Evolutionary conservation across 345 rosid genomes (phyloP).

Genomic region (Eucalyptus shirleyi): DNA sequence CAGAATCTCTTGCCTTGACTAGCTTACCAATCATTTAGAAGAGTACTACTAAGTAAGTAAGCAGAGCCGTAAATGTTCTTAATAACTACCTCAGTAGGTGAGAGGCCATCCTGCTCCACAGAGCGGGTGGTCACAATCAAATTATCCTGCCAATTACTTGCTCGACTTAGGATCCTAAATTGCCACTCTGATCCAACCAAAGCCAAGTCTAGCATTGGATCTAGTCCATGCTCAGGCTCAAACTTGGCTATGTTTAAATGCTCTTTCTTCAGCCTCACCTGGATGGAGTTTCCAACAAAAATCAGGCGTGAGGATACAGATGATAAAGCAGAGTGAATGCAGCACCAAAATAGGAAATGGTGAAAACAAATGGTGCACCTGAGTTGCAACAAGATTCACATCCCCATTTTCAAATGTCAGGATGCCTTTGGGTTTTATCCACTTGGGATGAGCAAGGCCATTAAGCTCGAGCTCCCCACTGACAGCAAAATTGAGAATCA

Average conservation of each 20-base stretch:
- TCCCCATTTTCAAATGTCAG: conserved; percentile 95
- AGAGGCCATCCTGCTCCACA: conserved; percentile 90
- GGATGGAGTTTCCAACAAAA: conserved; percentile 2
- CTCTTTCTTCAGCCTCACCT: conserved; percentile 94
- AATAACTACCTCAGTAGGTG: conserved; percentile 74
- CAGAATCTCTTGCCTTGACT: background rate
- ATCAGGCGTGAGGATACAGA: background rate
- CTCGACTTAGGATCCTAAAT: conserved; percentile 92
- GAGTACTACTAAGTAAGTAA: background rate
- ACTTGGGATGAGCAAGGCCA: conserved; percentile 88
- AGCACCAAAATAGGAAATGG: background rate
- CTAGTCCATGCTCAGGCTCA: conserved; percentile 88
- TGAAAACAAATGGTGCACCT: conserved; percentile 31
- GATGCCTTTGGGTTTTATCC: conserved; percentile 82
- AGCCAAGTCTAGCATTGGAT: conserved; percentile 88
- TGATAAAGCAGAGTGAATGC: background rate
- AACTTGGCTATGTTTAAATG: conserved; percentile 88
- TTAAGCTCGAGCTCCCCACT: conserved; percentile 92
- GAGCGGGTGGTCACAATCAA: conserved; percentile 88
- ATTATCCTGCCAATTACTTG: conserved; percentile 97
- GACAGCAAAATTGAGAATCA: conserved; percentile 85
- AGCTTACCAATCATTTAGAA: background rate
- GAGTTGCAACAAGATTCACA: conserved; percentile 97
- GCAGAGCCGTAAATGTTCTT: background rate
- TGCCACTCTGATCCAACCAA: conserved; percentile 99